These are phyloP conservation scores for Gnomoniopsis sp. DNA, from an alignment of 2,329 filamentous ascomycete genomes.

Conservation along the genomic window DNA sequence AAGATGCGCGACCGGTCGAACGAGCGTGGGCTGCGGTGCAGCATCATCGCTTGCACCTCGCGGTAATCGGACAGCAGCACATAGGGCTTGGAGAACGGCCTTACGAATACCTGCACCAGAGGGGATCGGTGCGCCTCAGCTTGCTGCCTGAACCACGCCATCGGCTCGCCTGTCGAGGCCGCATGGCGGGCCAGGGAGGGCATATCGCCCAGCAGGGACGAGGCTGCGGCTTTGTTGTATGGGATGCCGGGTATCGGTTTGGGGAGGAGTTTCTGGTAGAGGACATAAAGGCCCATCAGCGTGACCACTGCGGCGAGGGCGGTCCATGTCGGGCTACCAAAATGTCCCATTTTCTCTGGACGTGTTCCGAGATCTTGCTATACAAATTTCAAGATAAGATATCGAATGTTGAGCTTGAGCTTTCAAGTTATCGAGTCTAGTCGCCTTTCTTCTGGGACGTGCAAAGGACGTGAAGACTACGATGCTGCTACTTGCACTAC, in stretches of 20 bases:
- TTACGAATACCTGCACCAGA: slow-evolving; percentile 44
- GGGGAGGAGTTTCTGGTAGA: background rate
- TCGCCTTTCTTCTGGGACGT: no score
- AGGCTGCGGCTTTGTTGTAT: background rate
- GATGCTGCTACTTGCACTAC: no score
- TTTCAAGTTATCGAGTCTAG: no score
- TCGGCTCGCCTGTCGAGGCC: background rate
- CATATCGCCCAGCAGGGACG: background rate
- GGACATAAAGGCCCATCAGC: slow-evolving; percentile 7
- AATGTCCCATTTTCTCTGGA: no score
- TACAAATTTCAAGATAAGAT: no score
- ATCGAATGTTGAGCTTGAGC: no score
- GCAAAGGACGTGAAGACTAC: no score
- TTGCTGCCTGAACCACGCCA: background rate
- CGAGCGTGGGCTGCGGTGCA: slow-evolving; percentile 19
- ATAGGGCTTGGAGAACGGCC: slow-evolving; percentile 29
- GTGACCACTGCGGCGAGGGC: background rate
- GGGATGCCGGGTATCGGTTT: slow-evolving; percentile 7
- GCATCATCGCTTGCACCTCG: slow-evolving; percentile 20
- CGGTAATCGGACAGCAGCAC: slow-evolving; percentile 20
- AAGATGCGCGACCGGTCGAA: slow-evolving; percentile 5
- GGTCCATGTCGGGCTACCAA: no score
- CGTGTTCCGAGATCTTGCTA: no score
- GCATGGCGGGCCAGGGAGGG: background rate
- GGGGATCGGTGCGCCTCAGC: background rate